Evolutionary conservation across 192 early-diverging fungal species (phyloP).

Genomic region (Phycomyces blakesleeanus): DNA sequence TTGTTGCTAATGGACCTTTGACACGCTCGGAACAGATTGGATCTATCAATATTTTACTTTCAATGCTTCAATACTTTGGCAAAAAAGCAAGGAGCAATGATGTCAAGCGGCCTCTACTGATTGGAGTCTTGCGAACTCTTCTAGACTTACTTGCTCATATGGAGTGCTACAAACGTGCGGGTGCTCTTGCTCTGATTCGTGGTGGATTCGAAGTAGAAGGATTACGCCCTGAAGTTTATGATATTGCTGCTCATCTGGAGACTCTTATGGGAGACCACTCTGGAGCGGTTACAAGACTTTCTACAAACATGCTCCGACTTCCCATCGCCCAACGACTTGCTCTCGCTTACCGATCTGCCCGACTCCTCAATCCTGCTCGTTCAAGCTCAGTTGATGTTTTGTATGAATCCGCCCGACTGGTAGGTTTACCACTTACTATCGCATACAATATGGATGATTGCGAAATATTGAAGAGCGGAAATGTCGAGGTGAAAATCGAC

Average conservation of each 20-base stretch:
- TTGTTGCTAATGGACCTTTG: neutral
- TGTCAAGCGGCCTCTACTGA: conserved; percentile 2
- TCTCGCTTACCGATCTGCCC: neutral
- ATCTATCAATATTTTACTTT: conserved; percentile 13
- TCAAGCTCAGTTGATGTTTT: neutral
- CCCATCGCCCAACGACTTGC: neutral
- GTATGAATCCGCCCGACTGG: neutral
- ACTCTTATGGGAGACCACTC: neutral
- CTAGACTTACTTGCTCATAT: conserved; percentile 4
- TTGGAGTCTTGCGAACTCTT: conserved; percentile 17
- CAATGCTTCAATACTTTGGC: conserved; percentile 13
- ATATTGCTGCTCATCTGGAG: conserved; percentile 1
- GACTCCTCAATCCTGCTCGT: neutral
- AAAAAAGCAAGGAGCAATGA: conserved; percentile 2
- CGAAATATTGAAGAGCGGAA: neutral
- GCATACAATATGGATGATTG: neutral
- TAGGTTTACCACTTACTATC: neutral
- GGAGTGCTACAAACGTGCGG: conserved; percentile 8
- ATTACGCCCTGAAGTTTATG: conserved; percentile 9
- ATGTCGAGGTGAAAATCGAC: conserved; percentile 2
- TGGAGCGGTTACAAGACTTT: neutral
- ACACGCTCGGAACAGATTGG: conserved; percentile 2
- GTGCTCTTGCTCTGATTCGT: conserved; percentile 1
- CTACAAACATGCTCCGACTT: neutral
- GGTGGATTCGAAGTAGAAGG: neutral